phyloP scores from a whole-genome alignment of 148 eudicot genomes.

The Dysphania ambrosioides region DNA sequence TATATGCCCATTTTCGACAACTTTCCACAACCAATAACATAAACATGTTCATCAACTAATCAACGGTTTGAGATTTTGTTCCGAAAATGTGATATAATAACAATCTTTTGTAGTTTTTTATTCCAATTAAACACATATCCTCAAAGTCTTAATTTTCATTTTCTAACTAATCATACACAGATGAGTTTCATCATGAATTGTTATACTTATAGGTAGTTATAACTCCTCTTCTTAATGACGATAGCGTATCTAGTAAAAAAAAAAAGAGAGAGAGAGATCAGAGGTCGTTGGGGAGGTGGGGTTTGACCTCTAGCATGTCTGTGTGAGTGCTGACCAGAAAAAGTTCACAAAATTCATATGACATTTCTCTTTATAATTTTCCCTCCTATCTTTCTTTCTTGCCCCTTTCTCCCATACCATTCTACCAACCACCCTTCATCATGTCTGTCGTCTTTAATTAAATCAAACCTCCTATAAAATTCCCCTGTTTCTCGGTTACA shows the following conservation, averaged over 20 bases:
- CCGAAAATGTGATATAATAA: too few species aligned
- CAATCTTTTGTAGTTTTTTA: too few species aligned
- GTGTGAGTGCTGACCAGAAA: not conserved
- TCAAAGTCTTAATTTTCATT: too few species aligned
- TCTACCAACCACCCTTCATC: slow-evolving; percentile 11
- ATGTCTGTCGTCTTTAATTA: not conserved
- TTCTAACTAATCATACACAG: too few species aligned
- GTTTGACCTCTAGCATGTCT: not conserved
- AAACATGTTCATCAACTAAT: too few species aligned
- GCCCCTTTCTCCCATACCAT: not conserved
- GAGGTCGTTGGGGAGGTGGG: not conserved
- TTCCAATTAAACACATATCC: too few species aligned
- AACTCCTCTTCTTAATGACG: not conserved
- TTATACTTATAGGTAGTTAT: too few species aligned
- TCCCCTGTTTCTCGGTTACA: slow-evolving; percentile 15
- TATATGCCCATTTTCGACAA: too few species aligned
- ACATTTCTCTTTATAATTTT: not conserved
- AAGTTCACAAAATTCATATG: slow-evolving; percentile 18
- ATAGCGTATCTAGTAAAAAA: not conserved
- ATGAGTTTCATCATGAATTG: too few species aligned
- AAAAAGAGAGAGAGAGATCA: not conserved
- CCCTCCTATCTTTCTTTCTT: not conserved
- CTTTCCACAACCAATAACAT: too few species aligned
- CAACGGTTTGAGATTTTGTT: too few species aligned
- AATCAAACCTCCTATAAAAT: slow-evolving; percentile 11